phyloP scores from a whole-genome alignment of 371 early-diverging fungal species.

The Mortierella sp. region DNA sequence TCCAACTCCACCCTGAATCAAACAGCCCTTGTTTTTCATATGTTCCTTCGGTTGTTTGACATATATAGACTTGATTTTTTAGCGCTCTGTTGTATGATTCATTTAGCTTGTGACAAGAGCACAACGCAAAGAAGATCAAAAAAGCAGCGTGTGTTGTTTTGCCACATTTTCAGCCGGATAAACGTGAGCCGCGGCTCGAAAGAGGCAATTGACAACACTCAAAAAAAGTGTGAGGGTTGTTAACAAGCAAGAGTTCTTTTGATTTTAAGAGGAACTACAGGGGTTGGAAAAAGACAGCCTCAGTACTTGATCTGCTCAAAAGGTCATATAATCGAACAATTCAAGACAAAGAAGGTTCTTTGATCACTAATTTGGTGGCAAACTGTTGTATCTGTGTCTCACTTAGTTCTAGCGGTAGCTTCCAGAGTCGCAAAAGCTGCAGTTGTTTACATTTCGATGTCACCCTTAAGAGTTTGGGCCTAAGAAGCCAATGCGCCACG shows the following conservation, averaged over 20 bases:
- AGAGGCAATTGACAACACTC: background rate
- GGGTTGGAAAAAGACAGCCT: too few species aligned
- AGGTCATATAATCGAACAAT: too few species aligned
- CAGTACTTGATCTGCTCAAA: too few species aligned
- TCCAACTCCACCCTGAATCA: background rate
- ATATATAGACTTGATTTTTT: background rate
- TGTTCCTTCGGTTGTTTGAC: background rate
- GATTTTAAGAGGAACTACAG: background rate
- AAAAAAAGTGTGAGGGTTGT: background rate
- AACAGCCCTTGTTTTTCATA: background rate
- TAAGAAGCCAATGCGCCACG: background rate
- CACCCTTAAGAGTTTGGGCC: background rate
- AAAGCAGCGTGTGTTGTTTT: background rate
- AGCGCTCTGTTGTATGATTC: background rate
- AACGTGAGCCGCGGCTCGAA: background rate
- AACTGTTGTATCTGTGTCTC: background rate
- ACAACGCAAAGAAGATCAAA: background rate
- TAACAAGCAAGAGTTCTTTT: background rate
- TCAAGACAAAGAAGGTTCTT: too few species aligned
- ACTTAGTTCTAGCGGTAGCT: background rate
- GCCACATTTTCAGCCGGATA: background rate
- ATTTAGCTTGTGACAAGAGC: background rate
- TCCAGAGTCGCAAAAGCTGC: background rate
- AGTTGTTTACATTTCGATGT: background rate
- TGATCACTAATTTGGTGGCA: background rate